These are phyloP conservation scores for Lyophyllum shimeji DNA, from an alignment of 768 basidiomycete species.

Conservation along the genomic window DNA sequence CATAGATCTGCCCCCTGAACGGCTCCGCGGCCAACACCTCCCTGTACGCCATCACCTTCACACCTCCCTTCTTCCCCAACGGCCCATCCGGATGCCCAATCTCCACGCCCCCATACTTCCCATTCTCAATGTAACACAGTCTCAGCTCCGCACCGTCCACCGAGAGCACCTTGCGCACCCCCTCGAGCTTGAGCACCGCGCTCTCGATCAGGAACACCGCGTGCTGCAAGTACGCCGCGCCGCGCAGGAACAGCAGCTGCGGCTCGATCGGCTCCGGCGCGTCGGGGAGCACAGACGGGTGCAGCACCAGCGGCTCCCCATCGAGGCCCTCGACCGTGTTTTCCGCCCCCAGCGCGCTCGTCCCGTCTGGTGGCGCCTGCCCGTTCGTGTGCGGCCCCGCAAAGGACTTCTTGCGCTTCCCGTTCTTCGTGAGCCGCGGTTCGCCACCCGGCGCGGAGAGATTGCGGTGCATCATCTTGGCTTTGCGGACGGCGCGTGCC, in stretches of 20 bases:
- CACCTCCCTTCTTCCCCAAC: constrained; percentile 55
- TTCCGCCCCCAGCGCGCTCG: constrained; percentile 44
- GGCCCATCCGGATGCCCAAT: constrained; percentile 81
- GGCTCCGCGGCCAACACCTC: constrained; percentile 49
- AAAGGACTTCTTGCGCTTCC: constrained; percentile 56
- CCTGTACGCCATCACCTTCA: constrained; percentile 67
- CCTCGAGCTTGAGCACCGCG: constrained; percentile 70
- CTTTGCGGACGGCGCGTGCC: constrained; percentile 69
- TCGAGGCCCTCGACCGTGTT: constrained; percentile 47
- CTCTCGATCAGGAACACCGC: constrained; percentile 74
- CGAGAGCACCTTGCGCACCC: constrained; percentile 54
- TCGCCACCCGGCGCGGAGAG: constrained; percentile 34
- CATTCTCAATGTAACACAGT: constrained; percentile 72
- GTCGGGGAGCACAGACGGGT: constrained; percentile 72
- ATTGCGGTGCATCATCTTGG: constrained; percentile 52
- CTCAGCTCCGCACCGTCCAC: constrained; percentile 75
- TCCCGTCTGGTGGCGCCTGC: constrained; percentile 69
- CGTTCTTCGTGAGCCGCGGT: constrained; percentile 36
- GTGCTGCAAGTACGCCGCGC: constrained; percentile 80
- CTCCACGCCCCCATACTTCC: constrained; percentile 83
- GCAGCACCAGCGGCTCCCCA: constrained; percentile 52
- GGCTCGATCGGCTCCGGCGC: constrained; percentile 88
- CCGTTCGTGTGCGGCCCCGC: constrained; percentile 47
- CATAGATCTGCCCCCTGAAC: constrained; percentile 61
- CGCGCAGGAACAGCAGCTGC: constrained; percentile 81